Conservation (phyloP, 257 asterid species). For the Haberlea rhodopensis region DNA sequence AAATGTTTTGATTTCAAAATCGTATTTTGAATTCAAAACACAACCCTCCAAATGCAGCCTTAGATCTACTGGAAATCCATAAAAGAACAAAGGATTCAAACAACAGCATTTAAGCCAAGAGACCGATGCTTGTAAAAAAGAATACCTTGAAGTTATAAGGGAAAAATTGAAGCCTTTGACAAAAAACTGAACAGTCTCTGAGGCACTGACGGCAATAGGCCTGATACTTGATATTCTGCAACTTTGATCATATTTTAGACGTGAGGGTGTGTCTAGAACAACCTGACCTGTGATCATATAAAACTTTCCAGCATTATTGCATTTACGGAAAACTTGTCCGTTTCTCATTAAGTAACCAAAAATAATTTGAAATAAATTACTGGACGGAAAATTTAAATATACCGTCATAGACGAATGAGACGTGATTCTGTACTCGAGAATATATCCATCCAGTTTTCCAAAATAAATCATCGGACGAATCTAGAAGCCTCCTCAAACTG, state of each 20-base stretch:
- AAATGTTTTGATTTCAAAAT: too few relatives aligned
- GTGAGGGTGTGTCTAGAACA: constrained; percentile 60
- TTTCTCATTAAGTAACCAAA: constrained; percentile 2
- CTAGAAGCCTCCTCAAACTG: constrained; percentile 72
- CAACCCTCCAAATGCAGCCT: too few relatives aligned
- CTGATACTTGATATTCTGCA: constrained; percentile 72
- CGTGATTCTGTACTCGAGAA: too few relatives aligned
- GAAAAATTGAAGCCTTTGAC: constrained; percentile 78
- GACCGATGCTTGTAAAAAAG: constrained; percentile 16
- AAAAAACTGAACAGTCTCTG: constrained; percentile 60
- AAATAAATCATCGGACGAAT: constrained; percentile 62
- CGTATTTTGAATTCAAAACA: too few relatives aligned
- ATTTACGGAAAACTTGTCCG: constrained; percentile 9
- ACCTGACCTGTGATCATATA: too few relatives aligned
- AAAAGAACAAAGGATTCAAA: constrained; percentile 11
- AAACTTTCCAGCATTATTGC: constrained; percentile 25
- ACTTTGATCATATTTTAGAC: constrained; percentile 36
- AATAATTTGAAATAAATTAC: constrained; percentile 8
- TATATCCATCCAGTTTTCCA: too few relatives aligned
- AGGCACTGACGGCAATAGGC: constrained; percentile 73
- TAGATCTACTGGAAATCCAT: constrained; percentile 5
- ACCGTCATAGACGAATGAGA: too few relatives aligned
- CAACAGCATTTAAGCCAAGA: constrained; percentile 17
- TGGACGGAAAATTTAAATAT: constrained; percentile 21
- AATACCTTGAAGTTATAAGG: constrained; percentile 81